phyloP scores from a whole-genome alignment of 2,329 filamentous ascomycete species.

The Herpotrichia juniperi region DNA sequence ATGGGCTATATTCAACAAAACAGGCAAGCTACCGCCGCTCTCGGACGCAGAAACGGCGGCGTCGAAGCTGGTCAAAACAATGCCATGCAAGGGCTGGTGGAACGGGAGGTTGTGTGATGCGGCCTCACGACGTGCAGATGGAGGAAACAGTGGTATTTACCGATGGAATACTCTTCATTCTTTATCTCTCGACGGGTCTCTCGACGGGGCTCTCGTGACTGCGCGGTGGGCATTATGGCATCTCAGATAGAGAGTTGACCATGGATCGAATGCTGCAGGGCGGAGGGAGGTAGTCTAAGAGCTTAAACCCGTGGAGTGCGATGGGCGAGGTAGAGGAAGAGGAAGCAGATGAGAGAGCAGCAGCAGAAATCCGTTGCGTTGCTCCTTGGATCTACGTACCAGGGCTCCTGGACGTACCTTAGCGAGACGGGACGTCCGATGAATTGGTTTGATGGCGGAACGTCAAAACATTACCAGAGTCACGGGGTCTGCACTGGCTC shows the following conservation, averaged over 20 bases:
- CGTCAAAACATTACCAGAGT: conserved; percentile 16
- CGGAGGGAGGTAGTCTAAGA: conserved; percentile 18
- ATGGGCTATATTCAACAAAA: conserved; percentile 28
- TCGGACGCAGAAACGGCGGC: conserved; percentile 25
- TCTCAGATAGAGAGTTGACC: conserved; percentile 33
- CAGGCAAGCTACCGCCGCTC: conserved; percentile 31
- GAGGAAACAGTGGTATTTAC: conserved; percentile 37
- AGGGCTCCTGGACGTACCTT: conserved; percentile 34
- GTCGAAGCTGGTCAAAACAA: conserved; percentile 36
- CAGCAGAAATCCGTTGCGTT: conserved; percentile 41
- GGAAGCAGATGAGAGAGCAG: conserved; percentile 35
- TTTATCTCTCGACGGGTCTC: conserved; percentile 45
- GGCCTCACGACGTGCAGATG: conserved; percentile 11
- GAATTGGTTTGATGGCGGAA: conserved; percentile 40
- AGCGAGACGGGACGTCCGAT: conserved; percentile 38
- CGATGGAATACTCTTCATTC: conserved; percentile 56
- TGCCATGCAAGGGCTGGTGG: conserved; percentile 32
- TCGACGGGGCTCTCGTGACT: conserved; percentile 44
- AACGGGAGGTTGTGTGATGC: conserved; percentile 10
- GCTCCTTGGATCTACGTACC: conserved; percentile 37
- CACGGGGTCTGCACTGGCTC: neutral
- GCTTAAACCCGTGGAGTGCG: conserved; percentile 29
- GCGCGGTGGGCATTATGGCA: conserved; percentile 50
- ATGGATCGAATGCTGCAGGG: conserved; percentile 29
- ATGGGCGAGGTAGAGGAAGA: conserved; percentile 32